phyloP scores from a whole-genome alignment of 306 rosid genomes.

The Begonia masoniana region DNA sequence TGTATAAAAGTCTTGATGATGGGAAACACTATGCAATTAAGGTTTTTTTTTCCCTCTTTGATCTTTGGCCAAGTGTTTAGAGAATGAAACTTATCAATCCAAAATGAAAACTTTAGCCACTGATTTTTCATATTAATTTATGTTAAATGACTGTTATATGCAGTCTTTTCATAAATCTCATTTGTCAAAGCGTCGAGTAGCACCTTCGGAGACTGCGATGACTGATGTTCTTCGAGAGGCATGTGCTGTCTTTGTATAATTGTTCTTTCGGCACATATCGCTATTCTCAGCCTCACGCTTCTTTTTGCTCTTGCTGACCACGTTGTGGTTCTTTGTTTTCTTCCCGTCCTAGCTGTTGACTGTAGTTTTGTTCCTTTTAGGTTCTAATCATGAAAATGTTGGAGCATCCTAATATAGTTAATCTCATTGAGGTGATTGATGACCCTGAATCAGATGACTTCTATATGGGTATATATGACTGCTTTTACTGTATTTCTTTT shows the following conservation, averaged over 20 bases:
- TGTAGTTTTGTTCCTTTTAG: slow-evolving; percentile 19
- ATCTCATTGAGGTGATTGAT: slow-evolving; percentile 91
- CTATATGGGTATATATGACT: slow-evolving; percentile 69
- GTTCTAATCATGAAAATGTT: slow-evolving; percentile 92
- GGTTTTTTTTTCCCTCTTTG: slow-evolving; percentile 28
- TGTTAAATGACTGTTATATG: slow-evolving; percentile 8
- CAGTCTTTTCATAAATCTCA: slow-evolving; percentile 97
- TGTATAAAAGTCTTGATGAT: slow-evolving; percentile 57
- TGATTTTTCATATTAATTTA: slow-evolving; percentile 5
- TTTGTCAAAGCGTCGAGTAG: slow-evolving; percentile 81
- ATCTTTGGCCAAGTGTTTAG: too few relatives aligned
- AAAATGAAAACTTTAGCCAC: not conserved
- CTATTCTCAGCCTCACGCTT: too few relatives aligned
- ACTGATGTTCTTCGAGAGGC: slow-evolving; percentile 97
- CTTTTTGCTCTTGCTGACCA: too few relatives aligned
- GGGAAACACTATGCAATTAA: slow-evolving; percentile 86
- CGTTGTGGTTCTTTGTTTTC: too few relatives aligned
- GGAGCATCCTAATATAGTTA: slow-evolving; percentile 92
- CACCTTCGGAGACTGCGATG: slow-evolving; percentile 99
- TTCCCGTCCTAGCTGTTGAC: too few relatives aligned
- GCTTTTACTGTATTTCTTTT: not conserved
- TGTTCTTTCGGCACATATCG: too few relatives aligned
- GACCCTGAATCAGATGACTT: slow-evolving; percentile 81
- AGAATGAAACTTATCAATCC: too few relatives aligned
- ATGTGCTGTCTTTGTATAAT: not conserved